phyloP scores from a whole-genome alignment of 1,284 basidiomycete species.

The Ceratobasidium sp. region DNA sequence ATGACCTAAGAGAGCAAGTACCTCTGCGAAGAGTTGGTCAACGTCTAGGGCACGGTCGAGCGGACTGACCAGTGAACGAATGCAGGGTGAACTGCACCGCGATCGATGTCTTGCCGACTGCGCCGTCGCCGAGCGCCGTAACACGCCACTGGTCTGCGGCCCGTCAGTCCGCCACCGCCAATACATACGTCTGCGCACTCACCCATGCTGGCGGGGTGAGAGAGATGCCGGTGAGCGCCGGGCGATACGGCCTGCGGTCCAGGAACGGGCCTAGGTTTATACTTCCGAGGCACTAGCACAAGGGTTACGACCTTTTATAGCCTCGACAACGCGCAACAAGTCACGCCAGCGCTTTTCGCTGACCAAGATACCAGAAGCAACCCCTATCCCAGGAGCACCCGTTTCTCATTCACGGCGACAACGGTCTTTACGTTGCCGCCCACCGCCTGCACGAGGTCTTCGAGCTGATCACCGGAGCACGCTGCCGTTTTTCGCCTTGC shows the following conservation, averaged over 20 bases:
- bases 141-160: slow-evolving; percentile 37
- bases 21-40: slow-evolving; percentile 32
- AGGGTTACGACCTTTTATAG: slow-evolving; percentile 17
- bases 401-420: slow-evolving; percentile 13
- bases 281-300: slow-evolving; percentile 22
- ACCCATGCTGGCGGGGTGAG: slow-evolving; percentile 18
- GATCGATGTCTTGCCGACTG: slow-evolving; percentile 43
- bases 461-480: background rate
- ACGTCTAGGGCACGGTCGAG: background rate
- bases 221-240: slow-evolving; percentile 23
- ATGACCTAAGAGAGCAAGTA: background rate
- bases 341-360: slow-evolving; percentile 5
- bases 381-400: background rate
- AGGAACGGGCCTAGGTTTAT: slow-evolving; percentile 23
- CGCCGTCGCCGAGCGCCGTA: slow-evolving; percentile 42
- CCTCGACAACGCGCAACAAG: background rate
- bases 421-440: slow-evolving; percentile 10
- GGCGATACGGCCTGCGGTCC: slow-evolving; percentile 17
- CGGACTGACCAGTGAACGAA: slow-evolving; percentile 36
- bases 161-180: background rate
- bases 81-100: slow-evolving; percentile 38
- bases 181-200: background rate
- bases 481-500: background rate
- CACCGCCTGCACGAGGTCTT: background rate
- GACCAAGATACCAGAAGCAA: background rate